Percentiles rank a stretch among this genome's conserved stretches.
Conservation (phyloP, 148 eudicot genomes). For the Vaccinium myrtillus region DNA sequence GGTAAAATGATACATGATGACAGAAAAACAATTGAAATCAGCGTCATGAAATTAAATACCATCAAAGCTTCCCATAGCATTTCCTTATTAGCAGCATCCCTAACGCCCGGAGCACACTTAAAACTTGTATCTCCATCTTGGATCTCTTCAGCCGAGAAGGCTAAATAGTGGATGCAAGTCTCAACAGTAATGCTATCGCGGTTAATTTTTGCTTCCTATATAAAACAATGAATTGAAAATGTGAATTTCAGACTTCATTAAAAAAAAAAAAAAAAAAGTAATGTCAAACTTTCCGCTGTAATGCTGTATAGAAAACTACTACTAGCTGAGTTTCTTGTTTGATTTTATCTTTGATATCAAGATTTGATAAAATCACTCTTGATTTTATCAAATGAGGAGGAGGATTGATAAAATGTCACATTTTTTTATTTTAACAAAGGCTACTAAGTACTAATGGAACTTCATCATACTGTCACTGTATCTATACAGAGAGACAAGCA, state of each 20-base stretch:
- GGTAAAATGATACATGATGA: background rate
- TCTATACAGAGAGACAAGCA: background rate
- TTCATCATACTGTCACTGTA: background rate
- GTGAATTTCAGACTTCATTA: background rate
- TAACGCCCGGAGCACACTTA: conserved; percentile 91
- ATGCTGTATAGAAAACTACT: background rate
- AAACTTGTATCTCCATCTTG: conserved; percentile 92
- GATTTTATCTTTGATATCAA: too few species aligned
- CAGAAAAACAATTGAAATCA: background rate
- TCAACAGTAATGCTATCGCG: conserved; percentile 92
- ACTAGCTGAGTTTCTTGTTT: too few species aligned
- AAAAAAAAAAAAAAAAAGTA: background rate
- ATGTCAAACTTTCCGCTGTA: background rate
- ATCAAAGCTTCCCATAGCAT: conserved; percentile 80
- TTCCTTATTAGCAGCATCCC: conserved; percentile 77
- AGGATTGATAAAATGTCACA: too few species aligned
- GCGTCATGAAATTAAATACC: conserved; percentile 40
- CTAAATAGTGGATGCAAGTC: conserved; percentile 92
- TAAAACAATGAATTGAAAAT: background rate
- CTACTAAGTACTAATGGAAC: background rate
- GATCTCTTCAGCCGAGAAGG: conserved; percentile 88
- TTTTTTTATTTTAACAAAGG: background rate
- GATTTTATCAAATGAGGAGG: too few species aligned
- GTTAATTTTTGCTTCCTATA: conserved; percentile 79
- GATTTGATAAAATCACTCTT: too few species aligned